Evolutionary conservation across 257 asterid genomes (phyloP), one percentile per base, ranked within the genome.

Genomic region (Rauvolfia tetraphylla): DNA sequence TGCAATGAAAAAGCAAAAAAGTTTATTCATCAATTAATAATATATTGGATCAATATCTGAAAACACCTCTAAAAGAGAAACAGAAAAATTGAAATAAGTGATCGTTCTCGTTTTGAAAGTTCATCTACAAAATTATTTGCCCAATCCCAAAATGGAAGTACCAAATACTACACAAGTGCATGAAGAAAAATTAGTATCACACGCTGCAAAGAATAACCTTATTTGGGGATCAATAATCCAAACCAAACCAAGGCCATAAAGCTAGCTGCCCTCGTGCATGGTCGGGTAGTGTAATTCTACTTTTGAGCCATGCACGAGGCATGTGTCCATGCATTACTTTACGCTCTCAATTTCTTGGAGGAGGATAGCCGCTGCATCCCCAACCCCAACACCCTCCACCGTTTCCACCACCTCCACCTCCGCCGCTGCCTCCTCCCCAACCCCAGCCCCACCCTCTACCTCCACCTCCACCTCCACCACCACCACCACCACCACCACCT

Each of bases 291-390:
- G 33, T 11, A 5, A 34, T 10, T 39, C 17, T 15, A 18, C 20
- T 8, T 6, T 23, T 8, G 1, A 67, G 31, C 73, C 75, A 77
- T 77, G 49, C 79, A 76, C 3, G 23, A 48, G 2, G 33, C 0
- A 42, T 4, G 29, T 48, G 0, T 6, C 22, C 73, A 68, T 44
- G 63, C 66, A 20, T 20, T 44, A 6, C 6, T 6, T 38, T 25
- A 12, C 3, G 4, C 14, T 6, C 71, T 74, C 66, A 77, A 72
- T 81, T 73, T 34, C 46, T 44, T 38, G 44, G 41, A 29, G 78
- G 75, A 23, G 86, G 79, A 33, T 71, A 70, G 0, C 81, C 86
- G 27, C 77, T 71, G 80, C 90, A 83, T 49, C 89, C 83, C 62
- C 82, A 68, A 12, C 82, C 84, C 62, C 78, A 41, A 18, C 78